Percentiles rank a stretch among this genome's conserved stretches.
These are phyloP conservation scores for Orychophragmus violaceus DNA, from an alignment of 345 rosid genomes.

Conservation along the genomic window DNA sequence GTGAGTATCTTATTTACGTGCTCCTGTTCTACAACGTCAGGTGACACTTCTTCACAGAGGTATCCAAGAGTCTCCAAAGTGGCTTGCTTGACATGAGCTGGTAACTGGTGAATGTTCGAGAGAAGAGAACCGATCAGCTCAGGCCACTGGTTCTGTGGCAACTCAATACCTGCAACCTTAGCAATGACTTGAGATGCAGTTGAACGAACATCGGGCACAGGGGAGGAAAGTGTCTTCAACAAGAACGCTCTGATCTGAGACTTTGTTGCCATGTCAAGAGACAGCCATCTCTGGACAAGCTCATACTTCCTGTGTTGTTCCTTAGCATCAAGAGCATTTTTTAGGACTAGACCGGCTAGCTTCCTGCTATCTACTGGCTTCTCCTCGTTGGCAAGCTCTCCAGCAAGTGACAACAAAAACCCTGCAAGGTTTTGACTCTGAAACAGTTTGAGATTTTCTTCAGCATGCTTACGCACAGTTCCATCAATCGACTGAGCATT, in stretches of 20 bases:
- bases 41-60: conserved; percentile 70
- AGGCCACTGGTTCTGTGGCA: conserved; percentile 80
- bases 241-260: conserved; percentile 51
- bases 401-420: conserved; percentile 58
- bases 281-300: conserved; percentile 69
- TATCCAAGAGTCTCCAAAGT: conserved; percentile 77
- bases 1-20: conserved; percentile 74
- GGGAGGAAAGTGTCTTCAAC: conserved; percentile 55
- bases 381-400: conserved; percentile 59
- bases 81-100: conserved; percentile 63
- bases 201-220: conserved; percentile 54
- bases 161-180: conserved; percentile 67
- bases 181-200: conserved; percentile 72
- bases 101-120: conserved; percentile 59
- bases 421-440: conserved; percentile 65
- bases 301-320: conserved; percentile 67
- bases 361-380: conserved; percentile 72
- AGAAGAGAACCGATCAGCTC: conserved; percentile 60
- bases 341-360: conserved; percentile 62
- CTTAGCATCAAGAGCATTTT: conserved; percentile 71
- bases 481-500: conserved; percentile 73
- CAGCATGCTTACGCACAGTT: conserved; percentile 60
- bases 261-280: conserved; percentile 49
- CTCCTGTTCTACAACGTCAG: conserved; percentile 67
- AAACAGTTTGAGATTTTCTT: conserved; percentile 60